A percentile compares a stretch with the other conserved stretches of the same genome.
Conservation (phyloP, 176 grass and related monocot species). For the Oryza meyeriana region DNA sequence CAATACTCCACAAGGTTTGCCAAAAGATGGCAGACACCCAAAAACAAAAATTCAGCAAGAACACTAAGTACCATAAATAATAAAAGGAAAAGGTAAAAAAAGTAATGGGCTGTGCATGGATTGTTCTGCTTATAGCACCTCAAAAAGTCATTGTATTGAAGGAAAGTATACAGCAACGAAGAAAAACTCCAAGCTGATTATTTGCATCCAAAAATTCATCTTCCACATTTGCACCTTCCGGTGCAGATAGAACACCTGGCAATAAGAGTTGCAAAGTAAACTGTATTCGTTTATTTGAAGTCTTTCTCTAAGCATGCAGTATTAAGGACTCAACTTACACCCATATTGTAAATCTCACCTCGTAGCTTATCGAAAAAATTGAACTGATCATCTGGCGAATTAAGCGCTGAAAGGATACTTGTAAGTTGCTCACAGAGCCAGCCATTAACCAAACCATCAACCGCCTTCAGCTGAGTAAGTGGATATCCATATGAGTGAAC, state of each 20-base stretch:
- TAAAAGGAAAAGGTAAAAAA: too few species aligned
- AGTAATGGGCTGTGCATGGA: background rate
- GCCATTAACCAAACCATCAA: conserved; percentile 44
- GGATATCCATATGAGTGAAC: background rate
- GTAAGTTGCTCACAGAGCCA: conserved; percentile 69
- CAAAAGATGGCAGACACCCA: conserved; percentile 88
- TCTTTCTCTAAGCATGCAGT: background rate
- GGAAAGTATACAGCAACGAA: conserved; percentile 85
- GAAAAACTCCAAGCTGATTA: conserved; percentile 83
- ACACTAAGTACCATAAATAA: conserved; percentile 14
- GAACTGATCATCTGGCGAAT: conserved; percentile 78
- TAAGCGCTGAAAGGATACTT: conserved; percentile 42
- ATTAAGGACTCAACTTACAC: background rate
- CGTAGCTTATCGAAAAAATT: conserved; percentile 85
- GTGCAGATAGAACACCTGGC: conserved; percentile 59
- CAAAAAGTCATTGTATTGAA: conserved; percentile 85
- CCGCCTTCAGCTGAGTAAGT: conserved; percentile 58
- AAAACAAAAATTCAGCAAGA: conserved; percentile 20
- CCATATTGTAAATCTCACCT: conserved; percentile 37
- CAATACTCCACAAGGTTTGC: conserved; percentile 70
- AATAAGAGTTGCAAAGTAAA: conserved; percentile 2
- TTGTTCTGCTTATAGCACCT: conserved; percentile 50
- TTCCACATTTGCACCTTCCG: conserved; percentile 52
- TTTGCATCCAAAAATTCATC: conserved; percentile 72
- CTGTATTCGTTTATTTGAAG: background rate